Evolutionary conservation across 2,329 filamentous ascomycete genomes (phyloP), one percentile per base, ranked within the genome.

Genomic region (Pestalotiopsis fici): DNA sequence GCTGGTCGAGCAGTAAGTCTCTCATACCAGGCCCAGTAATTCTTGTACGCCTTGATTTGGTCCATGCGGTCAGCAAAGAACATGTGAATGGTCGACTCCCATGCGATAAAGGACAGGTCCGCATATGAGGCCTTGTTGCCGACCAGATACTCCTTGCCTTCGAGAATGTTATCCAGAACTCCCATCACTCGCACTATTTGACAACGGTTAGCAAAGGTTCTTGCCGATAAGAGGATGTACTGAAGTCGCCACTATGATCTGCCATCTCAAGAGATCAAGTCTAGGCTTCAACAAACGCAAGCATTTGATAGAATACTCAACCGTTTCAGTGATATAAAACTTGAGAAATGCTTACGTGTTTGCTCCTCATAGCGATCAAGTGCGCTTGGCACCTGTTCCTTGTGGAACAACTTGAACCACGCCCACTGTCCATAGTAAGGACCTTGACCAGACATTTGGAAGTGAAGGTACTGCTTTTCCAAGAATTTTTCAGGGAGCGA

Each of bases 391-490:
- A 71, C 37, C 47, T 67, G 64, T 71, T 85, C 83, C 0, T 72
- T 43, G 68, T 80, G 77, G 65, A 68, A 75, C 3, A 65, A 65
- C 21, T 55, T 64, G 67, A 80, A 80, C 77, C 77, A 80, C 15
- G 59, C 65, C n/a, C 64, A 69, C 73, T 81, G 79, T 15, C 79
- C 78, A 65, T 72, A 84, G 72, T 83, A 85, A 0, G 80, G 81
- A 3, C 80, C 82, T 72, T 82, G 80, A 15, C 81, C 80, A 11
- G 74, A 75, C n/a, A 74, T 74, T 74, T 85, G 83, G 73, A 82
- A 85, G 72, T 75, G 73, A 23, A 84, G 74, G 76, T 78, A 85
- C 73, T 83, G 80, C 66, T 78, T 77, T 37, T 78, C 71, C 11
- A 71, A 74, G 64, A 76, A 77, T 57, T 78, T 74, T 63, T 82